Conservation (phyloP, 2,329 filamentous ascomycete species). For the Neonectria ditissima region DNA sequence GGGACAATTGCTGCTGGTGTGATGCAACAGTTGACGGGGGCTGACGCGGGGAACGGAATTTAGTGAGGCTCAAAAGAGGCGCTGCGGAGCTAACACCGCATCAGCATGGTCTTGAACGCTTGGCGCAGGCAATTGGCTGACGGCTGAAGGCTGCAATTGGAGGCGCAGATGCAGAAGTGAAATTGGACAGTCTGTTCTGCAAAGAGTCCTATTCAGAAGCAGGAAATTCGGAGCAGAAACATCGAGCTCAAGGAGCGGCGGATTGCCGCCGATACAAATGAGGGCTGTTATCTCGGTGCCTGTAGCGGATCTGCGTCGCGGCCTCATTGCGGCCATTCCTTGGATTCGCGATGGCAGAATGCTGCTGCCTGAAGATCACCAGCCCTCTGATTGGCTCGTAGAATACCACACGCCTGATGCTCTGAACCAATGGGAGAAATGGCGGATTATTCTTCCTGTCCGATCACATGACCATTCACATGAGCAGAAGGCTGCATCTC, state of each 20-base stretch:
- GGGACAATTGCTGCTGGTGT: slow-evolving; percentile 16
- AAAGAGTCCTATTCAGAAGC: slow-evolving; percentile 21
- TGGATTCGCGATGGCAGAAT: slow-evolving; percentile 35
- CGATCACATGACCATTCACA: neutral
- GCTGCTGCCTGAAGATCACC: slow-evolving; percentile 45
- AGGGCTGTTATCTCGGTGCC: slow-evolving; percentile 45
- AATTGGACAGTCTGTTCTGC: slow-evolving; percentile 3
- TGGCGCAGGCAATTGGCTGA: slow-evolving; percentile 6
- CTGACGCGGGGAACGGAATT: slow-evolving; percentile 19
- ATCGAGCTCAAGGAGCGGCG: neutral
- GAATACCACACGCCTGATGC: neutral
- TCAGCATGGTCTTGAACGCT: slow-evolving; percentile 10
- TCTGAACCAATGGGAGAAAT: neutral
- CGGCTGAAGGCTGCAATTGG: neutral
- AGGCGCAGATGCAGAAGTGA: neutral
- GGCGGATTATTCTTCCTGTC: slow-evolving; percentile 16
- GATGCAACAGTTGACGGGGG: slow-evolving; percentile 23
- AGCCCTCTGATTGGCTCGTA: slow-evolving; percentile 29
- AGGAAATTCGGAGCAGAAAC: slow-evolving; percentile 16
- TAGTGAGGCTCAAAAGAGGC: slow-evolving; percentile 21
- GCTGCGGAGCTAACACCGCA: slow-evolving; percentile 24
- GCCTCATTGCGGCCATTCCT: slow-evolving; percentile 44
- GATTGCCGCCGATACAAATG: slow-evolving; percentile 34
- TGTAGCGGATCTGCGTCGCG: slow-evolving; percentile 46
- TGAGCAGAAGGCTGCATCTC: no score